These are phyloP conservation scores for Furcasterigmium sp. DNA, from an alignment of 2,329 filamentous ascomycete genomes.

Conservation along the genomic window DNA sequence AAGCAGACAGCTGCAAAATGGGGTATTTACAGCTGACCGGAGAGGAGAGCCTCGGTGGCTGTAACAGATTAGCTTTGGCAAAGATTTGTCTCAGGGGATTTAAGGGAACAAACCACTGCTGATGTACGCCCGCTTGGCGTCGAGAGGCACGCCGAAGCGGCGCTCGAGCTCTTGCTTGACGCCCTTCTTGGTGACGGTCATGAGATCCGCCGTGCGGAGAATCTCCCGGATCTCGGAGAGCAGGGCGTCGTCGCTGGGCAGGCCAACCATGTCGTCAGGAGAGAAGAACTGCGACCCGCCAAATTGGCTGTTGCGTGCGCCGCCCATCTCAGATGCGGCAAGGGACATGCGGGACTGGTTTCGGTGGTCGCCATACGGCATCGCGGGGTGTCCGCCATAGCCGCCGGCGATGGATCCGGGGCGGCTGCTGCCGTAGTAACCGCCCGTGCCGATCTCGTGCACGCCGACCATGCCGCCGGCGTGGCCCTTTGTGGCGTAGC, in stretches of 20 bases:
- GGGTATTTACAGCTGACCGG: constrained; percentile 68
- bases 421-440: constrained; percentile 43
- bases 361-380: constrained; percentile 46
- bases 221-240: constrained; percentile 94
- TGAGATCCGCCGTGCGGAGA: constrained; percentile 83
- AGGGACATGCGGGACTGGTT: constrained; percentile 71
- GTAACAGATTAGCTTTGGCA: constrained; percentile 12
- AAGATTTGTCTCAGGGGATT: not conserved
- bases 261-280: constrained; percentile 63
- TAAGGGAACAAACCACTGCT: constrained; percentile 68
- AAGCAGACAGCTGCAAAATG: constrained; percentile 8
- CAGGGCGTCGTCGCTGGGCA: constrained; percentile 85
- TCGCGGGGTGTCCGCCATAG: constrained; percentile 33
- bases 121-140: constrained; percentile 88
- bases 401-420: constrained; percentile 44
- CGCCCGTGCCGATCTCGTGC: constrained; percentile 63
- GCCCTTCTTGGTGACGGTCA: constrained; percentile 98
- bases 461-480: constrained; percentile 37
- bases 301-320: constrained; percentile 56
- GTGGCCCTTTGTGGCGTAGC: constrained; percentile 82
- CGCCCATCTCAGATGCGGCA: constrained; percentile 62
- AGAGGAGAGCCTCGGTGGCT: constrained; percentile 76
- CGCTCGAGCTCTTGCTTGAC: constrained; percentile 91
- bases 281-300: constrained; percentile 54
- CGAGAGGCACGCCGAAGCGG: constrained; percentile 80